Base-by-base conservation (phyloP, 768 basidiomycete species). In the Rhizopogon vulgaris region DNA sequence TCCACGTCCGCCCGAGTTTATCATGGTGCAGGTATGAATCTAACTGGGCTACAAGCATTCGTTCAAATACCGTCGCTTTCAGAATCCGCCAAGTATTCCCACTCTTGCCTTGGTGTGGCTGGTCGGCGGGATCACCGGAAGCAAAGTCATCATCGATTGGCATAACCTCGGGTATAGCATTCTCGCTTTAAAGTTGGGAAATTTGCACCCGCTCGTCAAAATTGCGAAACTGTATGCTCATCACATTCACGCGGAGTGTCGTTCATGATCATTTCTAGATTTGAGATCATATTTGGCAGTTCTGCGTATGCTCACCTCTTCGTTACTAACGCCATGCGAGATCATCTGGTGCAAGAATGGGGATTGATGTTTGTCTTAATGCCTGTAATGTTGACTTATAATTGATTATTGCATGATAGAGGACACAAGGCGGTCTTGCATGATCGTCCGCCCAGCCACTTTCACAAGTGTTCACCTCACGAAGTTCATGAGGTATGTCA, bases 1-100 rank as follows among this genome's bases (percentile, higher is more conserved):
- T 36, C 71, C 75, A 0, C 71, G 78, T n/a, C 78, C 89, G 1
- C 89, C 90, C 2, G 85, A 90, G 64, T 91, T 83, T 61, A 82
- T 98, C 52, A 68, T 98, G 53, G 90, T 97, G 2, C 96, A 97
- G 76, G 94, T 93, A 53, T 22, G 81, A 69, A 36, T 24, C 38
- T 25, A 43, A 34, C 37, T 38, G 22, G 9, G 9, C 9, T 30
- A 9, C 11, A 42, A 38, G 4, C 4, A 28, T 32, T 39, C 22
- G 7, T 38, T 51, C 24, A 15, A 25, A 24, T 38, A 30, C 10
- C 2, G 51, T 55, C 41, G 55, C 15, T 9, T 15, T 5, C 62
- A 99, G 92, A 99, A 98, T 63, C 96, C 96, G 25, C 96, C 96
- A 8, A 90, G 89, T 54, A 94, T 99, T 36, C 96, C 96, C 1